Evolutionary conservation across 2,329 filamentous ascomycete genomes (phyloP), one percentile per base, ranked within the genome.

Genomic region (Pseudogymnoascus pannorum): DNA sequence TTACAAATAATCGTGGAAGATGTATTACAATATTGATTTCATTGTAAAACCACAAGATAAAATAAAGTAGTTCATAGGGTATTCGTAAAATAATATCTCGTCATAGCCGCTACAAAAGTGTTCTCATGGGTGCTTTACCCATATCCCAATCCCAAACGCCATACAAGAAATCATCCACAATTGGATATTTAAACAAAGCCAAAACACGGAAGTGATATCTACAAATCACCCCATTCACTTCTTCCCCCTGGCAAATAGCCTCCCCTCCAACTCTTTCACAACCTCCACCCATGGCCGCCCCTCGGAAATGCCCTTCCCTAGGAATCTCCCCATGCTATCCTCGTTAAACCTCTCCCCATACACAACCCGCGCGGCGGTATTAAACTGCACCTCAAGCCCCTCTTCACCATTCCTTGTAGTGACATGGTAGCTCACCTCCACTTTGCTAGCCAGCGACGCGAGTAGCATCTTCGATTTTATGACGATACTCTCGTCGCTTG

Each of bases 261-360:
- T 80, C 63, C 77, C 77, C 38, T 81, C 78, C 42, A 87, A 70
- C 68, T 86, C 83, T 16, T 80, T 74, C 14, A 87, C 69, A 11
- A 79, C 79, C 65, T 80, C 77, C 61, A 78, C 79, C 85, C 85
- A 87, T 72, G 64, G 61, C 72, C 64, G 73, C 70, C n/a, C 64
- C 69, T 67, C 64, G 54, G 78, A 73, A 69, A 87, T 75, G 71
- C 81, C 79, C 35, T 80, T 80, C 11, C 76, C 72, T 64, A 94
- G 70, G 66, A 89, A 92, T 61, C 91, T 87, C n/a, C 76, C 78
- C 77, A 94, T 87, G 73, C 90, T 92, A 58, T 78, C 82, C 65
- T 86, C 84, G 65, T 91, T 89, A 72, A 92, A 92, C 63, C 82
- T 80, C 74, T 93, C 89, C 0, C 90, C 90, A 71, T 94, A 94